Base-by-base conservation (phyloP, 768 basidiomycete species). In the Nevesoporus exiguus region DNA sequence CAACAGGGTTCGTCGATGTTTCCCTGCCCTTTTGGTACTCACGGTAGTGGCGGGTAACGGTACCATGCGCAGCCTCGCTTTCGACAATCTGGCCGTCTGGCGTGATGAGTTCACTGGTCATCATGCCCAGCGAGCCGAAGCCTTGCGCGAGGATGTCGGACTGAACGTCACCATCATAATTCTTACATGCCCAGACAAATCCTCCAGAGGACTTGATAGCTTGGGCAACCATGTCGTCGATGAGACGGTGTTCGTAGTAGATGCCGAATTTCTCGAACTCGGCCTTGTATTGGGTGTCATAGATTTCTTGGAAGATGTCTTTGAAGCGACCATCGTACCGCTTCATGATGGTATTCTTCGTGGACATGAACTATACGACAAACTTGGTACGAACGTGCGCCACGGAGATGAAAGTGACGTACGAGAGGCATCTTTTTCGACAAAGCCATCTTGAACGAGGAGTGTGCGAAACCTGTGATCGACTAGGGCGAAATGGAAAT, bases 241-340 rank as follows among this genome's bases (percentile, higher is more conserved):
- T 95, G 44, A 96, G 83, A 31, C 97, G 90, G 74, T 99, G 97
- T 75, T 98, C 97, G 69, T 93, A 93, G 76, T 89, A 92, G 62
- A 91, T 86, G 8, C 84, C 85, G 7, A 77, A 74, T 13, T 74
- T 78, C 56, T 92, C 85, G 64, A 88, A 94, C 49, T 77, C 74
- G 1, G 76, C 55, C 69, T 86, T 86, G 80, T 93, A 94, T 52
- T 84, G 65, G 78, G 76, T 64, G 7, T 96, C 91, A 70, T 93
- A 99, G 64, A 98, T 86, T 65, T 97, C 93, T 71, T 98, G 86
- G 86, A 99, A 97, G 68, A 96, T 94, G 65, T 99, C 97, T 79
- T 99, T 99, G 84, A 98, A 99, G 29, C 95, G 84, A 41, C 97
- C 97, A 66, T 98, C 97, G 71, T 99, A 99, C 69, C 88, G 94